phyloP scores from a whole-genome alignment of 2,329 filamentous ascomycete species.

The Neopestalotiopsis sp. region DNA sequence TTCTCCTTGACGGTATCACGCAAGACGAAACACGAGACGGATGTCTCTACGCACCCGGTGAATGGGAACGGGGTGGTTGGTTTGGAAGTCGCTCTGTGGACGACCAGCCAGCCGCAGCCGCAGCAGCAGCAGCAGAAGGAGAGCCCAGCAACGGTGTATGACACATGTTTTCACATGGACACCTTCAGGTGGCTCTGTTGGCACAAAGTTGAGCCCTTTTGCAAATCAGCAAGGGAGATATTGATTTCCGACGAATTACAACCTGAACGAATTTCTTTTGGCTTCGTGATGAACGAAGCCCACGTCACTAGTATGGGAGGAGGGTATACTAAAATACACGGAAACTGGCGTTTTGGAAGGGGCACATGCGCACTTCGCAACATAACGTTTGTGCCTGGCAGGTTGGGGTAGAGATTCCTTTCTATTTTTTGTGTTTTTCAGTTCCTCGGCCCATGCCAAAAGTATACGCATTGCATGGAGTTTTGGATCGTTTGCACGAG shows the following conservation, averaged over 20 bases:
- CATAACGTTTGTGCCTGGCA: background rate
- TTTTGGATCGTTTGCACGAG: conserved; percentile 16
- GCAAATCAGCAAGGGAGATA: background rate
- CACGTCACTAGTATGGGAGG: background rate
- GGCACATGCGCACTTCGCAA: background rate
- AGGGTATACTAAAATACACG: background rate
- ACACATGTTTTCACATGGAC: background rate
- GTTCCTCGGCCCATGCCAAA: conserved; percentile 22
- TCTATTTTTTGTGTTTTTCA: background rate
- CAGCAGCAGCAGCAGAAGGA: background rate
- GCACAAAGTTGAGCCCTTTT: background rate
- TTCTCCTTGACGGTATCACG: conserved; percentile 72
- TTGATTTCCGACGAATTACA: background rate
- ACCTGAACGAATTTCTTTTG: background rate
- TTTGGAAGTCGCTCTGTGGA: conserved; percentile 49
- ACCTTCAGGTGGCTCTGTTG: background rate
- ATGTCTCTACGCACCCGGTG: conserved; percentile 72
- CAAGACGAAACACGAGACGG: conserved; percentile 60
- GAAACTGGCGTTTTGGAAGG: background rate
- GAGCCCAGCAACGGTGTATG: background rate
- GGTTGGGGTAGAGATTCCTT: conserved; percentile 12
- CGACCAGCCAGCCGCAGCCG: background rate
- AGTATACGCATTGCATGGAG: conserved; percentile 34
- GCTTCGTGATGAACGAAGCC: background rate
- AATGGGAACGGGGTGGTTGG: conserved; percentile 90